Conservation (phyloP, 2,329 filamentous ascomycete species). For the Claviceps arundinis region DNA sequence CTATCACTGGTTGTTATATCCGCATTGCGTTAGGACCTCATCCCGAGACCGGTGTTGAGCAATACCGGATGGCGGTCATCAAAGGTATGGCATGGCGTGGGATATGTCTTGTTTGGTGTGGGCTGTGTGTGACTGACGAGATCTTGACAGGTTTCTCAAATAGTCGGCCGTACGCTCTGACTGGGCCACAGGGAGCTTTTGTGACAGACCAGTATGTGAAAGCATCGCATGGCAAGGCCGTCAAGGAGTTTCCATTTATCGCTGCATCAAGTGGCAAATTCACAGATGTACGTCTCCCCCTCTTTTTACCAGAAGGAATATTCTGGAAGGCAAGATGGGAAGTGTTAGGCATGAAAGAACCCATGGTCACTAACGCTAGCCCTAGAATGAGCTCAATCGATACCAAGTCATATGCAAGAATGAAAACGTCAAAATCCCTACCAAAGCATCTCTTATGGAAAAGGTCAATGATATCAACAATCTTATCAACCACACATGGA, state of each 20-base stretch:
- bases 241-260: constrained; percentile 80
- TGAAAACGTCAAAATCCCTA: constrained; percentile 61
- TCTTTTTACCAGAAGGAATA: background rate
- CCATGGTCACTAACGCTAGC: constrained; percentile 11
- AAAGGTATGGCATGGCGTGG: constrained; percentile 44
- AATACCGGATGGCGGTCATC: constrained; percentile 81
- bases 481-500: constrained; percentile 70
- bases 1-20: constrained; percentile 72
- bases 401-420: constrained; percentile 63
- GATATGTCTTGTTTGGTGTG: background rate
- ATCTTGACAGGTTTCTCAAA: constrained; percentile 51
- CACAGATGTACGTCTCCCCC: constrained; percentile 49
- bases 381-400: constrained; percentile 62
- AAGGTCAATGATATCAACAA: constrained; percentile 74
- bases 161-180: constrained; percentile 73
- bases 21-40: constrained; percentile 75
- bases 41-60: constrained; percentile 54
- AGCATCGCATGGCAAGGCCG: constrained; percentile 68
- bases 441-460: constrained; percentile 50
- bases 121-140: background rate
- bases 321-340: background rate
- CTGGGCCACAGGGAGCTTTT: constrained; percentile 62
- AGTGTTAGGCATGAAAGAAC: too few species aligned
- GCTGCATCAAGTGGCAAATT: constrained; percentile 76
- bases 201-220: constrained; percentile 76